Percentiles rank a stretch among this genome's conserved stretches.
phyloP scores from a whole-genome alignment of 1,139 yeast genomes.

The Suhomyces anneliseae region DNA sequence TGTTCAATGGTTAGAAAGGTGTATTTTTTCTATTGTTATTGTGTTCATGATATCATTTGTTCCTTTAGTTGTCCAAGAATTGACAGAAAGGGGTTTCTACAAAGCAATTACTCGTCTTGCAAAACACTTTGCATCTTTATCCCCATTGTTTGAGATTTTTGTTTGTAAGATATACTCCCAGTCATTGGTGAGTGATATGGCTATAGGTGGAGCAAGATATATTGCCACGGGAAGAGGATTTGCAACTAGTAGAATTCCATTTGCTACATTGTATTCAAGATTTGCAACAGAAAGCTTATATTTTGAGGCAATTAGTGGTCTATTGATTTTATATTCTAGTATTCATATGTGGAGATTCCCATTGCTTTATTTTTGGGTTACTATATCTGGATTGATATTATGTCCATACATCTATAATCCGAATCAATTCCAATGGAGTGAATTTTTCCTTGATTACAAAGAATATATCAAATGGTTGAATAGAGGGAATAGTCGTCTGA shows the following conservation, averaged over 20 bases:
- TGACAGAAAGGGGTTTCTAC: constrained; percentile 51
- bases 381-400: constrained; percentile 42
- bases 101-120: constrained; percentile 44
- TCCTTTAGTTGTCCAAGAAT: constrained; percentile 51
- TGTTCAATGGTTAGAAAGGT: constrained; percentile 50
- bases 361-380: constrained; percentile 51
- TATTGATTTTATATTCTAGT: constrained; percentile 44
- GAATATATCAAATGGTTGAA: constrained; percentile 45
- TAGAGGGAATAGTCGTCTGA: constrained; percentile 38
- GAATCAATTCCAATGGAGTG: constrained; percentile 49
- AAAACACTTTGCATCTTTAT: constrained; percentile 49
- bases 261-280: constrained; percentile 44
- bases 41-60: constrained; percentile 52
- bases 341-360: constrained; percentile 49
- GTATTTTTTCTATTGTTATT: constrained; percentile 48
- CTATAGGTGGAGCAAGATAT: constrained; percentile 54
- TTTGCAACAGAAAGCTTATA: constrained; percentile 50
- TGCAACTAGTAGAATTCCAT: constrained; percentile 49
- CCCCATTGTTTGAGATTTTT: constrained; percentile 56
- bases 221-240: constrained; percentile 58
- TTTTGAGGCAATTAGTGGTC: constrained; percentile 39
- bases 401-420: constrained; percentile 56
- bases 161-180: constrained; percentile 53
- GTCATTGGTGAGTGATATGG: constrained; percentile 47
- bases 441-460: constrained; percentile 49